Evolutionary conservation across 2,329 filamentous ascomycete genomes (phyloP), one percentile per base, ranked within the genome.

Genomic region (Apiospora pterosperma): DNA sequence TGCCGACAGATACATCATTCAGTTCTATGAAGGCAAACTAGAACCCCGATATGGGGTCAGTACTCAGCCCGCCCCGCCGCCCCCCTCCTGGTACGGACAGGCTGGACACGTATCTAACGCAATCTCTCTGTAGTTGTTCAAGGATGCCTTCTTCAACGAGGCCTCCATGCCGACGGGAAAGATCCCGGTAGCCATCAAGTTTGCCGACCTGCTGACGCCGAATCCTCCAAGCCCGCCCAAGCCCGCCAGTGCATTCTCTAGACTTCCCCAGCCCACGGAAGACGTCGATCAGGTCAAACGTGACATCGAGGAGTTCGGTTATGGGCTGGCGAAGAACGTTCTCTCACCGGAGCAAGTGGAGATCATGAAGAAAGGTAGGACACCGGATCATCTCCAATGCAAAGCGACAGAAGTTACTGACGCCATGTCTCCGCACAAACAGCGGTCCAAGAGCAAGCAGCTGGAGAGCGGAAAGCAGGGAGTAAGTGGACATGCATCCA

Each of bases 201-300:
- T 72, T 41, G 71, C 67, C 36, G 71, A 73, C 58, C 36, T 67
- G 14, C 44, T 73, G 31, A 69, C 44, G 8, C 44, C 44, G 25
- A 14, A 55, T 23, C 67, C 31, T 67, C 71, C 19, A 48, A 61
- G 36, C 68, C 67, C 12, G 66, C 70, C n/a, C 62, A 63, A 19
- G 62, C 69, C 28, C 67, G 69, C 25, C 67, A 67, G 62, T n/a
- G 62, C 19, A 79, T 81, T 41, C n/a, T 5, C 73, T 75, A 2
- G 73, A 2, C 73, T 81, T 2, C 80, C 71, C 1, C 77, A 69
- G 72, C 69, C 72, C 5, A 74, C 73, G 7, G 69, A 70, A 42
- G 72, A 75, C 42, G 66, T 74, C 62, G 69, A 70, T 25, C 73
- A 73, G 63, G 70, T 73, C 25, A 73, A 70, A 63, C 55, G 62